phyloP scores from a whole-genome alignment of 805 yeast species.

The Hyphopichia homilentoma region DNA sequence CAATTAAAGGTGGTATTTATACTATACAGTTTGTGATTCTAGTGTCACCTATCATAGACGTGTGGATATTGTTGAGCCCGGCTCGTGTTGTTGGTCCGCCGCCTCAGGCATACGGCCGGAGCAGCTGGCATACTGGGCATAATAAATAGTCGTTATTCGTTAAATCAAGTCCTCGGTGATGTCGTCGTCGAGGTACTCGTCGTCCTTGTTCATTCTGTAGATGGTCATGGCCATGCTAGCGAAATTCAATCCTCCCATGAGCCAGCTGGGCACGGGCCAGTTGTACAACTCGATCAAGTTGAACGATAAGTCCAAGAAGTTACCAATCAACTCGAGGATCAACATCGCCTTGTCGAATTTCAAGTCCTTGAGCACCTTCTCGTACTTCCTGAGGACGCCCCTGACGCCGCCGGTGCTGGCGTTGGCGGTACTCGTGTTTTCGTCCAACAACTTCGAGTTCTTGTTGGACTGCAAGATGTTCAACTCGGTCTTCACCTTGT shows the following conservation, averaged over 20 bases:
- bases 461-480: slow-evolving; percentile 21
- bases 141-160: too few relatives aligned
- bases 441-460: slow-evolving; percentile 17
- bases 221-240: slow-evolving; percentile 45
- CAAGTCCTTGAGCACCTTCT: slow-evolving; percentile 38
- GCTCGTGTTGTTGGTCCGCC: too few relatives aligned
- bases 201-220: slow-evolving; percentile 47
- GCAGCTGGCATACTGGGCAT: too few relatives aligned
- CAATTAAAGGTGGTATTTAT: too few relatives aligned
- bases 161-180: slow-evolving; percentile 38
- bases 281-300: slow-evolving; percentile 37
- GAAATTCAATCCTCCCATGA: slow-evolving; percentile 36
- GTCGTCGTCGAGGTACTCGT: slow-evolving; percentile 42
- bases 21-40: too few relatives aligned
- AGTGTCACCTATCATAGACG: too few relatives aligned
- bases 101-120: too few relatives aligned
- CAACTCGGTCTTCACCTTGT: slow-evolving; percentile 35
- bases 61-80: too few relatives aligned
- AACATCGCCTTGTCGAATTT: slow-evolving; percentile 41
- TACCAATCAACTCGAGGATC: slow-evolving; percentile 37
- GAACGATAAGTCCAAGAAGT: slow-evolving; percentile 37
- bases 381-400: slow-evolving; percentile 30
- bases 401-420: neutral
- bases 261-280: slow-evolving; percentile 37
- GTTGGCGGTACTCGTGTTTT: slow-evolving; percentile 5